Conservation (phyloP, 31 red algal genomes). For the Endocladia muricata region DNA sequence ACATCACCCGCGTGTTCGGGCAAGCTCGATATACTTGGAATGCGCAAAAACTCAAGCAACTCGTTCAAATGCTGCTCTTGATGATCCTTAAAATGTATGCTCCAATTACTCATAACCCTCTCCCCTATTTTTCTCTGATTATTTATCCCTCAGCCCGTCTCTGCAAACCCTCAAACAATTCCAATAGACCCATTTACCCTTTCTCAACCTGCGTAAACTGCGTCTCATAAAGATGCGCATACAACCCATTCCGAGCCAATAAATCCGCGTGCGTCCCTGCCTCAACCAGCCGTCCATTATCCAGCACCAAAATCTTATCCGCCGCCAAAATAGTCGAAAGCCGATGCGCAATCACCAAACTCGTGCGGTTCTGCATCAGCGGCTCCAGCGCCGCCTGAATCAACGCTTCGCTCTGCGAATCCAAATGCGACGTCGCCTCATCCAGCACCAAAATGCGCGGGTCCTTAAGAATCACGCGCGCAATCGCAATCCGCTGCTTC, state of each 20-base stretch:
- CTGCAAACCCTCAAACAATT: too few relatives aligned
- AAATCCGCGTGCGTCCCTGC: conserved; percentile 50
- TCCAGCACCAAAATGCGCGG: conserved; percentile 69
- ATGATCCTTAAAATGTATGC: too few relatives aligned
- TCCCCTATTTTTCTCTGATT: too few relatives aligned
- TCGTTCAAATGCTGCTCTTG: conserved; percentile 28
- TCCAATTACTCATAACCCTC: too few relatives aligned
- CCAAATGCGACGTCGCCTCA: conserved; percentile 74
- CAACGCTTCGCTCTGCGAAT: conserved; percentile 45
- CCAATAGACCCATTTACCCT: too few relatives aligned
- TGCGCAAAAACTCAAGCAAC: conserved; percentile 27
- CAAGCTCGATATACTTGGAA: conserved; percentile 41
- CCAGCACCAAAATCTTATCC: conserved; percentile 44
- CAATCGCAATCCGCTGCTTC: conserved; percentile 69
- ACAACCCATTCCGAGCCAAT: conserved; percentile 13
- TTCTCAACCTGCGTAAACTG: too few relatives aligned
- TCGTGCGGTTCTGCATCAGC: conserved; percentile 24
- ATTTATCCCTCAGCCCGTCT: too few relatives aligned
- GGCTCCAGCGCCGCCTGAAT: conserved; percentile 41
- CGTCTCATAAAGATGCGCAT: neutral
- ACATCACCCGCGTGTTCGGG: conserved; percentile 27
- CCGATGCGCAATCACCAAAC: conserved; percentile 58
- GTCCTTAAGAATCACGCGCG: conserved; percentile 54
- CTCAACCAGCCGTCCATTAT: conserved; percentile 38
- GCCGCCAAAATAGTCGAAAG: conserved; percentile 47